phyloP scores from a whole-genome alignment of 345 rosid species.

The Lagerstroemia speciosa region DNA sequence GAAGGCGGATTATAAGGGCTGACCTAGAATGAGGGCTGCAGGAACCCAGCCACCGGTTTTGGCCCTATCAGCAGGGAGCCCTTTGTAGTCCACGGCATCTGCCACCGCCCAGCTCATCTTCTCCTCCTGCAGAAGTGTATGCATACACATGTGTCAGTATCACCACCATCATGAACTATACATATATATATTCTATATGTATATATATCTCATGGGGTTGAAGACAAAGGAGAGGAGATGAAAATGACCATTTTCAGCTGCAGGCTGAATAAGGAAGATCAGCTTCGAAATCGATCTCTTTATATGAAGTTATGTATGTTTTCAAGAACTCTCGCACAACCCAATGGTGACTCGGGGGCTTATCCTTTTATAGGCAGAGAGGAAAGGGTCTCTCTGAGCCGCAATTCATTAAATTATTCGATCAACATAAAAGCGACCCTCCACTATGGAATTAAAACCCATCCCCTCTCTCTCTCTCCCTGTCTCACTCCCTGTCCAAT shows the following conservation, averaged over 20 bases:
- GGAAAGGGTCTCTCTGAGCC: background rate
- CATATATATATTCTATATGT: too few species aligned
- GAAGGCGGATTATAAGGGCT: slow-evolving; percentile 3
- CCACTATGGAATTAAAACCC: slow-evolving; percentile 28
- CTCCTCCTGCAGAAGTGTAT: slow-evolving; percentile 24
- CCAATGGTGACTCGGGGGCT: background rate
- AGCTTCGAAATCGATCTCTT: background rate
- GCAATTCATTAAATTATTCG: background rate
- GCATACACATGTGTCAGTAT: background rate
- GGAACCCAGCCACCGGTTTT: slow-evolving; percentile 70
- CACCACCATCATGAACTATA: too few species aligned
- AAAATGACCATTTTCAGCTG: background rate
- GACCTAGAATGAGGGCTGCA: slow-evolving; percentile 57
- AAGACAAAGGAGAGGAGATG: background rate
- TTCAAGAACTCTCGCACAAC: background rate
- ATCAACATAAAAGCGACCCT: slow-evolving; percentile 14
- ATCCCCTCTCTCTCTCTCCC: slow-evolving; percentile 10
- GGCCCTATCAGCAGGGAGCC: slow-evolving; percentile 46
- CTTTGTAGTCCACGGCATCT: slow-evolving; percentile 48
- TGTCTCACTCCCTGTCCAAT: too few species aligned
- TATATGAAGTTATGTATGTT: background rate
- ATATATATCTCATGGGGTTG: background rate
- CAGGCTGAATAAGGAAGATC: background rate
- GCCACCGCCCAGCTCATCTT: slow-evolving; percentile 43
- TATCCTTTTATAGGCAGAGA: slow-evolving; percentile 31